Conservation (phyloP, 345 rosid species). For the Lepidium sativum region DNA sequence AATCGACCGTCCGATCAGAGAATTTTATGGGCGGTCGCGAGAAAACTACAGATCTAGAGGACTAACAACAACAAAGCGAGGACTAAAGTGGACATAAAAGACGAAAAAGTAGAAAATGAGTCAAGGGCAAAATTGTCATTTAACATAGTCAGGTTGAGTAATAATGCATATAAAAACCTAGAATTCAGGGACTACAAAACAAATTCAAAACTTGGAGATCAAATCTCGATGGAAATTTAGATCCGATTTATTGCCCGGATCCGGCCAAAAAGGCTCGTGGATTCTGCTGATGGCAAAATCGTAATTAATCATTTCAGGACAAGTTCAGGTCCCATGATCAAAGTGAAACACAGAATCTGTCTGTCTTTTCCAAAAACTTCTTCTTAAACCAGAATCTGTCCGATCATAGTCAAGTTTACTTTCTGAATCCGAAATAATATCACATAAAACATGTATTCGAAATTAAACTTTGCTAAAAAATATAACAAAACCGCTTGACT, state of each 20-base stretch:
- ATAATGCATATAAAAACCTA: background rate
- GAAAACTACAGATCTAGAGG: slow-evolving; percentile 19
- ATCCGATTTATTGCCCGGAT: background rate
- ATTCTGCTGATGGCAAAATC: background rate
- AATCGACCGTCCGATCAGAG: slow-evolving; percentile 19
- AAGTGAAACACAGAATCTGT: background rate
- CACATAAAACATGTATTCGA: too few relatives aligned
- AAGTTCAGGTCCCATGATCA: background rate
- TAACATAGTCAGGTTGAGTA: background rate
- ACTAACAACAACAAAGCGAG: slow-evolving; percentile 1
- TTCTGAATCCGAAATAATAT: too few relatives aligned
- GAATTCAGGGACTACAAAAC: background rate
- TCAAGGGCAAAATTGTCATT: slow-evolving; percentile 5
- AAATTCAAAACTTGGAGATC: background rate
- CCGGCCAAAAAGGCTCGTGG: slow-evolving; percentile 14
- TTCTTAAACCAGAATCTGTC: too few relatives aligned
- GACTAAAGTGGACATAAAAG: slow-evolving; percentile 13
- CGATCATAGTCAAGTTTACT: too few relatives aligned
- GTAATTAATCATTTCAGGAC: background rate
- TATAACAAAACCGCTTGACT: too few relatives aligned
- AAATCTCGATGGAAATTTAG: background rate
- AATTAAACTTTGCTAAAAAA: too few relatives aligned
- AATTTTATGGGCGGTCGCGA: background rate
- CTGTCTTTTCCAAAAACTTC: too few relatives aligned
- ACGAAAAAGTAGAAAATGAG: slow-evolving; percentile 1